phyloP scores from a whole-genome alignment of 345 rosid species.

The Sapria himalayana region DNA sequence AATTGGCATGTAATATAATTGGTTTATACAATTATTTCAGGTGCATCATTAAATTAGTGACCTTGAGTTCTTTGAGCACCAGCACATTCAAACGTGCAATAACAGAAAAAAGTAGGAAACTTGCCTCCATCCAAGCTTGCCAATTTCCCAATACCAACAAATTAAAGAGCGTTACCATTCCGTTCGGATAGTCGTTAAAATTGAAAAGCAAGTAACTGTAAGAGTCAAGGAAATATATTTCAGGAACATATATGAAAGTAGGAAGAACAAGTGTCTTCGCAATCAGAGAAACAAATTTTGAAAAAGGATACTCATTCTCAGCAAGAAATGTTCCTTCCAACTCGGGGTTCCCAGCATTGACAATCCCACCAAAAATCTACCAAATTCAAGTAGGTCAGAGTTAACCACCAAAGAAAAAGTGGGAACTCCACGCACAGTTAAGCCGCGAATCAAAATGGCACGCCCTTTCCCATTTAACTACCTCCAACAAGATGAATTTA shows the following conservation, averaged over 20 bases:
- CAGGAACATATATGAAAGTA: not conserved
- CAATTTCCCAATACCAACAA: constrained; percentile 78
- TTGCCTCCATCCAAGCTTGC: constrained; percentile 98
- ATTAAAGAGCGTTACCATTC: constrained; percentile 93
- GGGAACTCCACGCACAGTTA: too few relatives aligned
- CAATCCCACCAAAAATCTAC: constrained; percentile 83
- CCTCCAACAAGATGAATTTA: too few relatives aligned
- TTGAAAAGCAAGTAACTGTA: constrained; percentile 64
- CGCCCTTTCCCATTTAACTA: too few relatives aligned
- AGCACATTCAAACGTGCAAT: too few relatives aligned
- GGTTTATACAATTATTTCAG: too few relatives aligned
- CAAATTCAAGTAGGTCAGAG: too few relatives aligned
- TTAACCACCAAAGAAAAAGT: too few relatives aligned
- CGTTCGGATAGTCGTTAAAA: constrained; percentile 93
- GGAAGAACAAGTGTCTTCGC: not conserved
- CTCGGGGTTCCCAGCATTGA: constrained; percentile 62
- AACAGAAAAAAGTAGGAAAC: too few relatives aligned
- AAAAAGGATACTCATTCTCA: constrained; percentile 70
- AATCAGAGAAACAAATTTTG: not conserved
- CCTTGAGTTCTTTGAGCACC: too few relatives aligned
- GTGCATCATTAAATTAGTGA: too few relatives aligned
- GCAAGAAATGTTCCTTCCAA: constrained; percentile 40
- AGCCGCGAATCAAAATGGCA: too few relatives aligned
- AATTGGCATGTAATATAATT: too few relatives aligned
- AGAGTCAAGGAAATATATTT: constrained; percentile 25